Evolutionary conservation across 805 yeast species (phyloP).

Genomic region (Pichia paraexigua): DNA sequence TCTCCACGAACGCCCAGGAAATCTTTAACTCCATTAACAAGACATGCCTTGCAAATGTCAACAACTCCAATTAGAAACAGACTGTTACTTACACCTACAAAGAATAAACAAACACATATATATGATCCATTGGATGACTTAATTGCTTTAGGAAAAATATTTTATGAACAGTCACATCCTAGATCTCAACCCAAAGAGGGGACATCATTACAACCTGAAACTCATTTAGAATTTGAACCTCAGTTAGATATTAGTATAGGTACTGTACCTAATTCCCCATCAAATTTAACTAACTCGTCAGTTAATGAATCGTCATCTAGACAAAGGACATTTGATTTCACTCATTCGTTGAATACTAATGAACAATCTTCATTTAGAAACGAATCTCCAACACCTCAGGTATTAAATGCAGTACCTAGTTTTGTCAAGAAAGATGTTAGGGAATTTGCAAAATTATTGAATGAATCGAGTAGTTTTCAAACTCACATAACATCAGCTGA

Average conservation of each 20-base stretch:
- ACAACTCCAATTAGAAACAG: constrained; percentile 26
- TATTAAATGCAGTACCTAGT: constrained; percentile 1
- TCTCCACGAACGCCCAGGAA: constrained; percentile 21
- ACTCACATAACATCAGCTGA: background rate
- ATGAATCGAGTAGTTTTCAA: constrained; percentile 6
- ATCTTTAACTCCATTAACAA: constrained; percentile 28
- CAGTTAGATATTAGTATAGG: background rate
- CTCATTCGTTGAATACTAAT: background rate
- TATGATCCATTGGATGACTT: constrained; percentile 29
- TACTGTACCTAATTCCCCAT: background rate
- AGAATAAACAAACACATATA: constrained; percentile 15
- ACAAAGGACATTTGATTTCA: background rate
- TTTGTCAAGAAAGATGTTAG: constrained; percentile 6
- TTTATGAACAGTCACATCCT: constrained; percentile 17
- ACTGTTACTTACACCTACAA: constrained; percentile 23
- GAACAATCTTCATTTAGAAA: background rate
- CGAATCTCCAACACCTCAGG: background rate
- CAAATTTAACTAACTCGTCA: background rate
- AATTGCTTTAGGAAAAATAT: constrained; percentile 24
- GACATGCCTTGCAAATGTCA: constrained; percentile 24
- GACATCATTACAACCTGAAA: no score
- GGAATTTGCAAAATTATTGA: background rate
- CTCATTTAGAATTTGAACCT: no score
- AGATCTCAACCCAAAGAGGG: background rate
- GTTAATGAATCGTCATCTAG: background rate